Evolutionary conservation across 2,329 filamentous ascomycete genomes (phyloP), one percentile per base, ranked within the genome.

Genomic region (Trichoderma oligosporum): DNA sequence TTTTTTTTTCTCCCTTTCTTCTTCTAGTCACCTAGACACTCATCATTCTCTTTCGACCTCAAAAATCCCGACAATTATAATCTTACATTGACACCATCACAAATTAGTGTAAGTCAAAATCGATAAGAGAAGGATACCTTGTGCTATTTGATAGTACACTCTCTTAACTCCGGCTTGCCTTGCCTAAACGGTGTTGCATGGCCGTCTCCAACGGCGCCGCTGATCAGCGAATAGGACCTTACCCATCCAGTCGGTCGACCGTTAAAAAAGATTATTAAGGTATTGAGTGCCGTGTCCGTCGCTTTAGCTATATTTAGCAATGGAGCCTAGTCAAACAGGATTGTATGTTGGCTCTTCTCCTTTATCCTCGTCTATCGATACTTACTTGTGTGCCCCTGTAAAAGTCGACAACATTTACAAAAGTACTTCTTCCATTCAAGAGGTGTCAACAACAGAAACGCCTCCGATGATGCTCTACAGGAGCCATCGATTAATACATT

Each of bases 111-210:
- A 56, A 56, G 53, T 56, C 27, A 38, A 38, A 45, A 47, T 44
- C 44, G 46, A 56, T 56, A 47, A 41, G 24, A 56, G 36, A 56
- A 35, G 39, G 44, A 48, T 18, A 33, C 53, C 53, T 56, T 25
- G 35, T 56, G 53, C 42, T 25, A 24, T 56, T 22, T 49, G 46
- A 22, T 45, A 49, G 36, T 38, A 49, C 54, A 42, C 44, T 44
- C 45, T 27, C 16, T 49, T 42, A 51, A 56, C 24, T 35, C 45
- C 55, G 48, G 56, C 11, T 42, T 35, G 22, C 56, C 18, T 58
- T 47, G 51, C 56, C 56, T 54, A 58, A 58, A 58, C 38, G 44
- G 56, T 58, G 44, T 47, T 58, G 39, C 47, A 42, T 46, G 56
- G 39, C 56, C 56, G 56, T 54, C 47, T 52, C 48, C 48, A 58